Evolutionary conservation across 345 rosid species (phyloP).

Genomic region (Acer campestre): DNA sequence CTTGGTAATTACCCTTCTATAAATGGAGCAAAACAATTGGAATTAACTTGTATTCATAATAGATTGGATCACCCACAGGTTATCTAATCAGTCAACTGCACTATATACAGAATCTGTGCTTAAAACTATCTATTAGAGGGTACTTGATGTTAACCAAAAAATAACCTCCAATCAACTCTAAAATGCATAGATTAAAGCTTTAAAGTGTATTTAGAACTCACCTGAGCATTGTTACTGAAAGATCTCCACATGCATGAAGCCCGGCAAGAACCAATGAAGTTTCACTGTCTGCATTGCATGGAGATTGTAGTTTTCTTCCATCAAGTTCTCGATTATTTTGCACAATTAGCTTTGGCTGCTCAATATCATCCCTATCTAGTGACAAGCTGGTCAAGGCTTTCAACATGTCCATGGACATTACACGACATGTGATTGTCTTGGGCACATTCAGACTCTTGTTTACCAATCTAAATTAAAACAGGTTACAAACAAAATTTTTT

Average conservation of each 20-base stretch:
- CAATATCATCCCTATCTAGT: conserved; percentile 30
- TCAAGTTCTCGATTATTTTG: conserved; percentile 21
- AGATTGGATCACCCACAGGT: neutral
- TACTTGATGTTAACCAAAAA: neutral
- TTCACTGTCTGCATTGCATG: conserved; percentile 21
- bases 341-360: conserved; percentile 28
- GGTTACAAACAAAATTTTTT: conserved; percentile 27
- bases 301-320: conserved; percentile 28
- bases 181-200: neutral
- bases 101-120: no score
- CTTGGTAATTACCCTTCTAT: no score
- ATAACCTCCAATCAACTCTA: neutral
- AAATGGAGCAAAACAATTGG: neutral
- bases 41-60: neutral
- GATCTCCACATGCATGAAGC: conserved; percentile 98
- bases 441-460: conserved; percentile 55
- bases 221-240: conserved; percentile 89
- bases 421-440: conserved; percentile 66
- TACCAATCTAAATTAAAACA: conserved; percentile 63
- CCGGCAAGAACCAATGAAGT: conserved; percentile 84
- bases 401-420: conserved; percentile 66
- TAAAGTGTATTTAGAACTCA: conserved; percentile 36
- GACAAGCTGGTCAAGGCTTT: conserved; percentile 51
- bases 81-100: neutral
- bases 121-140: neutral